phyloP scores from a whole-genome alignment of 2,329 filamentous ascomycete species.

The Hypoxylon sp. region DNA sequence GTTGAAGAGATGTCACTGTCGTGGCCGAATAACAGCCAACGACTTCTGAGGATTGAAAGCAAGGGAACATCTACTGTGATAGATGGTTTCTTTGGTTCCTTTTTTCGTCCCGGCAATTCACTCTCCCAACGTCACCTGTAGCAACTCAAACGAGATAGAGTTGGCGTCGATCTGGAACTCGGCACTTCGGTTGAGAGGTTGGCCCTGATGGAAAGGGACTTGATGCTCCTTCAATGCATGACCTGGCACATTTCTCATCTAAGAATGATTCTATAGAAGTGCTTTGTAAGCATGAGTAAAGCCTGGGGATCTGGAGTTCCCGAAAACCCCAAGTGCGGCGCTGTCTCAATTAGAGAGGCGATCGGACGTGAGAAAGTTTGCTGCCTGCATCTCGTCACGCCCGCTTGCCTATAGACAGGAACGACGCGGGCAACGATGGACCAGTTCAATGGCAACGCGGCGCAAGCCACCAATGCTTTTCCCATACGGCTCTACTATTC shows the following conservation, averaged over 20 bases:
- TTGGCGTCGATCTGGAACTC: slow-evolving; percentile 17
- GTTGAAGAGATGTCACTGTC: slow-evolving; percentile 9
- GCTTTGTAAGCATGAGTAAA: slow-evolving; percentile 31
- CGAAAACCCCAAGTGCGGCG: slow-evolving; percentile 24
- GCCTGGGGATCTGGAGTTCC: slow-evolving; percentile 18
- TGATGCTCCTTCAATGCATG: slow-evolving; percentile 13
- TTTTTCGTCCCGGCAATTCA: slow-evolving; percentile 4
- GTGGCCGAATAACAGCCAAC: slow-evolving; percentile 3
- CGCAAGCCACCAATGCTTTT: slow-evolving; percentile 36
- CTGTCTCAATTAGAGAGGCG: slow-evolving; percentile 20
- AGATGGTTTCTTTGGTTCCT: slow-evolving; percentile 5
- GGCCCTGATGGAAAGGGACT: slow-evolving; percentile 21
- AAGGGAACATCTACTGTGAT: slow-evolving; percentile 4
- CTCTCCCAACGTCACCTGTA: neutral
- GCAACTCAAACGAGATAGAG: slow-evolving; percentile 18
- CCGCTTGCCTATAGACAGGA: slow-evolving; percentile 29
- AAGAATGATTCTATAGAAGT: slow-evolving; percentile 6
- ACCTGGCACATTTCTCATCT: slow-evolving; percentile 17
- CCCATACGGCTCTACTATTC: slow-evolving; percentile 33
- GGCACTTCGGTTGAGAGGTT: slow-evolving; percentile 19
- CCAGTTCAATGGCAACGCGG: slow-evolving; percentile 36
- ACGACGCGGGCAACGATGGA: slow-evolving; percentile 23
- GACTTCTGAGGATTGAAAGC: slow-evolving; percentile 4
- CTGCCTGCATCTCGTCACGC: slow-evolving; percentile 42
- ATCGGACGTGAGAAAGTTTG: slow-evolving; percentile 41